Evolutionary conservation across 2,329 filamentous ascomycete species (phyloP).

Genomic region (Curvularia sp.): DNA sequence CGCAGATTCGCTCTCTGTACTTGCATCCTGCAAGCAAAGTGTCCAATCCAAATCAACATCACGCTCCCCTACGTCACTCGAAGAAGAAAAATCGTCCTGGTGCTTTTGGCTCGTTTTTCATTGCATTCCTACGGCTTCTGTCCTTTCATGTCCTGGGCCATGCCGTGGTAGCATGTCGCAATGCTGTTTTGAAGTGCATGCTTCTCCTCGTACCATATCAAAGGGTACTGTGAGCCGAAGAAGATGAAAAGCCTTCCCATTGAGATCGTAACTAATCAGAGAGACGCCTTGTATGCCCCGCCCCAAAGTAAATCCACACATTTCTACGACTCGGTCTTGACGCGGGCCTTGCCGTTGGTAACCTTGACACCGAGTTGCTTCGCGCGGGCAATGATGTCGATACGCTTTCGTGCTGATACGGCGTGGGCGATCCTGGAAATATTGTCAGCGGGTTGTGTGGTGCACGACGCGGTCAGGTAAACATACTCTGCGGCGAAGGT

Average conservation of each 20-base stretch:
- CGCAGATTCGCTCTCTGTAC: neutral
- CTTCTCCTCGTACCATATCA: constrained; percentile 28
- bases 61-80: constrained; percentile 7
- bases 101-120: constrained; percentile 36
- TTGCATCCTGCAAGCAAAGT: neutral
- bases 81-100: neutral
- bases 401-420: constrained; percentile 97
- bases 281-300: constrained; percentile 50
- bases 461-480: neutral
- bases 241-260: constrained; percentile 45
- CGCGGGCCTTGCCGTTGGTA: constrained; percentile 98
- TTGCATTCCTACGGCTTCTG: constrained; percentile 36
- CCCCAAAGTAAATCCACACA: constrained; percentile 38
- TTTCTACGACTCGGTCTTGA: constrained; percentile 84
- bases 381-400: constrained; percentile 95
- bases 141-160: constrained; percentile 27
- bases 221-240: constrained; percentile 32
- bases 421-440: constrained; percentile 85
- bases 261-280: constrained; percentile 49
- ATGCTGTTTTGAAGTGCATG: constrained; percentile 43
- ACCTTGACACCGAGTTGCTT: constrained; percentile 99
- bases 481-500: constrained; percentile 97
- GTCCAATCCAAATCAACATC: constrained; percentile 4
- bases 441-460: constrained; percentile 17
- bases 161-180: constrained; percentile 32